These are phyloP conservation scores for Tetrapisispora fleetii DNA, from an alignment of 805 yeast genomes.

Conservation along the genomic window DNA sequence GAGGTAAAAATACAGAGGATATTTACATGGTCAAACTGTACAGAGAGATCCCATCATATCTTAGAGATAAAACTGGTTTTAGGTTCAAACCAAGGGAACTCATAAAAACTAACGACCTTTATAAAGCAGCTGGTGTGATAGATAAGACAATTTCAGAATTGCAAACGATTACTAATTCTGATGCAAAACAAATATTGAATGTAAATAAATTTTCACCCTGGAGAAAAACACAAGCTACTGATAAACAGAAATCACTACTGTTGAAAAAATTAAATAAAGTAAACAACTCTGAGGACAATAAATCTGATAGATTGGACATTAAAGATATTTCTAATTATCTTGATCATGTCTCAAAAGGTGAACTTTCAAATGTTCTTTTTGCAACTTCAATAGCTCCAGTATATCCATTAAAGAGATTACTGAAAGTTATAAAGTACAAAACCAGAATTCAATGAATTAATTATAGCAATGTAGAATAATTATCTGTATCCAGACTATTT, in stretches of 20 bases:
- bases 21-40: slow-evolving; percentile 12
- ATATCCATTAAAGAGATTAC: slow-evolving; percentile 16
- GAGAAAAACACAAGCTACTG: slow-evolving; percentile 25
- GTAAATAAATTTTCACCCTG: slow-evolving; percentile 26
- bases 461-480: too few relatives aligned
- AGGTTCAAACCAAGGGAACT: slow-evolving; percentile 10
- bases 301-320: slow-evolving; percentile 1
- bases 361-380: slow-evolving; percentile 22
- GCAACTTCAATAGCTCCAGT: slow-evolving; percentile 23
- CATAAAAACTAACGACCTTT: slow-evolving; percentile 4
- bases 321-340: slow-evolving; percentile 1
- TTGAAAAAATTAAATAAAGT: slow-evolving; percentile 6
- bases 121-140: slow-evolving; percentile 11
- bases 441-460: neutral
- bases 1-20: neutral
- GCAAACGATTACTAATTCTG: slow-evolving; percentile 4
- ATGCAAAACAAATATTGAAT: neutral
- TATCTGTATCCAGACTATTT: too few relatives aligned
- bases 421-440: slow-evolving; percentile 13
- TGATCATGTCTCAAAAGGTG: slow-evolving; percentile 18
- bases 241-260: slow-evolving; percentile 18
- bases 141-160: slow-evolving; percentile 17
- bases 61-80: slow-evolving; percentile 8
- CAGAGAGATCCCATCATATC: slow-evolving; percentile 14
- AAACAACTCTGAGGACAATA: neutral